Percentiles rank a stretch among this genome's conserved stretches.
These are phyloP conservation scores for Ceratobasidium sp. DNA, from an alignment of 1,284 basidiomycete species.

Conservation along the genomic window DNA sequence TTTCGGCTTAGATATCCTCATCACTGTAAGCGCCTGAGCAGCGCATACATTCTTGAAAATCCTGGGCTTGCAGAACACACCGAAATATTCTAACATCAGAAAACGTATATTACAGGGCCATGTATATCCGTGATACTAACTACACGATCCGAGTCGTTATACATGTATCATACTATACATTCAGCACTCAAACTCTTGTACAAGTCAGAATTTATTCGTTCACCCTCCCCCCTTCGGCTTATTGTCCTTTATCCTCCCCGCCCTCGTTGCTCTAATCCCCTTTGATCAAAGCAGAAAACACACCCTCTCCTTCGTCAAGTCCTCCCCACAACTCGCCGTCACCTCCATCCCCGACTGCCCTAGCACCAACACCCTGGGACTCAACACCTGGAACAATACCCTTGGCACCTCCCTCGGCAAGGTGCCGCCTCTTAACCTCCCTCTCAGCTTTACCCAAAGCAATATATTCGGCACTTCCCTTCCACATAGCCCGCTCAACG, in stretches of 20 bases:
- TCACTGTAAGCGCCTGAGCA: background rate
- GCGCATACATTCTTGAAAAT: background rate
- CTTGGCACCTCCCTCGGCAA: constrained; percentile 30
- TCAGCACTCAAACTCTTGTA: background rate
- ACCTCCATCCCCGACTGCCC: background rate
- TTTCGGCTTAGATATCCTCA: background rate
- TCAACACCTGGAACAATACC: constrained; percentile 25
- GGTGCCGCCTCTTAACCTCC: constrained; percentile 66
- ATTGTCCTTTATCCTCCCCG: background rate
- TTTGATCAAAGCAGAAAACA: constrained; percentile 47
- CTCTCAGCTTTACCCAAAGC: constrained; percentile 70
- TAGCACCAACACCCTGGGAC: constrained; percentile 20
- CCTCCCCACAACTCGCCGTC: constrained; percentile 48
- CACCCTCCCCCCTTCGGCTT: background rate
- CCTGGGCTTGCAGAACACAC: background rate
- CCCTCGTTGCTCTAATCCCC: constrained; percentile 44
- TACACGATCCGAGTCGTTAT: background rate
- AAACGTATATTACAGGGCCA: background rate
- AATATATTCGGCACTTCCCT: constrained; percentile 74
- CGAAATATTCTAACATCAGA: background rate
- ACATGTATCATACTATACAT: constrained; percentile 10
- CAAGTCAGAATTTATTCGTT: background rate
- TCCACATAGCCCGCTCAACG: constrained; percentile 82
- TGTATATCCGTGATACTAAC: constrained; percentile 2
- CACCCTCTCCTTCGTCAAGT: constrained; percentile 46